Evolutionary conservation across 441 rosid genomes (phyloP), one percentile per base, ranked within the genome.

Genomic region (Adansonia rubrostipa): DNA sequence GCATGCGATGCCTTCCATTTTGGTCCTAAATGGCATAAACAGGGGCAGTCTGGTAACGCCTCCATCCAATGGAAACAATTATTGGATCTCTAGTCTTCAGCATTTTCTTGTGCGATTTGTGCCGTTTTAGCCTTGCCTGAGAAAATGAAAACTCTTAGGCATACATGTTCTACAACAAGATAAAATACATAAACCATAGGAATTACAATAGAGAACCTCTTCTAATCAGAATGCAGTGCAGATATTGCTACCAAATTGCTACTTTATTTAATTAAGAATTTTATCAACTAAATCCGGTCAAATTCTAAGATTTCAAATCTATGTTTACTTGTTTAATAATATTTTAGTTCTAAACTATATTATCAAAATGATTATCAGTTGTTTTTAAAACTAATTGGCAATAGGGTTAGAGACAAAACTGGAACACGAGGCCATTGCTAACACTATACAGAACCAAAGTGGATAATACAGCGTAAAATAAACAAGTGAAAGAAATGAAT

Each of bases 41-140:
- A 78, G 97, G 98, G 66, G 85, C 80, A 54, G 98, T 94, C 76
- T 96, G 98, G 81, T 91, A 92, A 45, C 97, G 93, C 83, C 97
- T 91, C 99, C 99, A 94, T 51, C 99, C 99, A 74, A 94, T 83
- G 69, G 98, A 96, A 57, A 94, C 92, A 84, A 94, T 90, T 73
- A 94, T 88, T 62, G 99, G 99, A 76, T 96, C 98, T 84, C 92
- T 92, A 4, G 95, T 94, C 89, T 93, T 94, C 74, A 92, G 88
- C 54, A 93, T 92, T 83, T 94, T 93, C 84, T 84, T 88, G 86
- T 91, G 97, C 99, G 97, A 96, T 79, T 97, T 87, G 73, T 96
- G 98, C 75, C 81, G 86, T 87, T 96, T 96, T 77, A 96, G 80
- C 85, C 97, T 89, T 69, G 89, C 88, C 97, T 96, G 73, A 14